Percentiles rank a stretch among this genome's conserved stretches.
phyloP scores from a whole-genome alignment of 2,329 filamentous ascomycete species.

The Aspergillaceae sp. region DNA sequence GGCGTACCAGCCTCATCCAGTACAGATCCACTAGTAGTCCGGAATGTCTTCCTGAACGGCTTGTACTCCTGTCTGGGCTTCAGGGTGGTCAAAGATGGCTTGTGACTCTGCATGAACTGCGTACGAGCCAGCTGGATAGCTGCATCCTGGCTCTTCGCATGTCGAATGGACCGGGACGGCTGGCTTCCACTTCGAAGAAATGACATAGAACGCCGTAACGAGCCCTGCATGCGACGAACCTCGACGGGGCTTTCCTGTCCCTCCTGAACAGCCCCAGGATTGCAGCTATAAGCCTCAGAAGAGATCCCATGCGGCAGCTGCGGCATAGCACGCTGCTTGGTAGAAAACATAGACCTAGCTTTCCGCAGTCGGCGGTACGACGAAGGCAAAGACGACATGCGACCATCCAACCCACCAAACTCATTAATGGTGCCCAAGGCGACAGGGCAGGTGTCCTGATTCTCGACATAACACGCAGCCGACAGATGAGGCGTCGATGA shows the following conservation, averaged over 20 bases:
- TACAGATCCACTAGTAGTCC: slow-evolving; percentile 18
- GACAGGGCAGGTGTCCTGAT: slow-evolving; percentile 10
- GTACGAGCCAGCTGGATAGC: slow-evolving; percentile 35
- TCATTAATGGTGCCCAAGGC: slow-evolving; percentile 23
- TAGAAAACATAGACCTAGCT: slow-evolving; percentile 41
- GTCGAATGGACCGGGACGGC: slow-evolving; percentile 10
- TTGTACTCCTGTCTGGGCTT: slow-evolving; percentile 23
- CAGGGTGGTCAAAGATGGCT: slow-evolving; percentile 13
- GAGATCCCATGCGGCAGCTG: slow-evolving; percentile 11
- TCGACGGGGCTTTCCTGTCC: too few relatives aligned
- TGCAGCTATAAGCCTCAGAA: slow-evolving; percentile 4
- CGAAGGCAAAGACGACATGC: slow-evolving; percentile 34
- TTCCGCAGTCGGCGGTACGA: slow-evolving; percentile 41
- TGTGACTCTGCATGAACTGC: slow-evolving; percentile 27
- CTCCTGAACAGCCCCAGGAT: slow-evolving; percentile 1
- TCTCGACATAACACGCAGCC: background rate
- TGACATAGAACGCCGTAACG: slow-evolving; percentile 35
- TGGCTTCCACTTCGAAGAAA: slow-evolving; percentile 27
- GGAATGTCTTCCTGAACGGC: slow-evolving; percentile 31
- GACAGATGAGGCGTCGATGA: slow-evolving; percentile 1
- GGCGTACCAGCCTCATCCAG: slow-evolving; percentile 7
- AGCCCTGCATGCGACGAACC: slow-evolving; percentile 5
- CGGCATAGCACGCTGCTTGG: slow-evolving; percentile 23
- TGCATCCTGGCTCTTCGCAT: slow-evolving; percentile 27
- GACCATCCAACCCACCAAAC: slow-evolving; percentile 25